Percentiles rank a stretch among this genome's conserved stretches.
Conservation (phyloP, 768 basidiomycete genomes). For the Pulveroboletus sp. region DNA sequence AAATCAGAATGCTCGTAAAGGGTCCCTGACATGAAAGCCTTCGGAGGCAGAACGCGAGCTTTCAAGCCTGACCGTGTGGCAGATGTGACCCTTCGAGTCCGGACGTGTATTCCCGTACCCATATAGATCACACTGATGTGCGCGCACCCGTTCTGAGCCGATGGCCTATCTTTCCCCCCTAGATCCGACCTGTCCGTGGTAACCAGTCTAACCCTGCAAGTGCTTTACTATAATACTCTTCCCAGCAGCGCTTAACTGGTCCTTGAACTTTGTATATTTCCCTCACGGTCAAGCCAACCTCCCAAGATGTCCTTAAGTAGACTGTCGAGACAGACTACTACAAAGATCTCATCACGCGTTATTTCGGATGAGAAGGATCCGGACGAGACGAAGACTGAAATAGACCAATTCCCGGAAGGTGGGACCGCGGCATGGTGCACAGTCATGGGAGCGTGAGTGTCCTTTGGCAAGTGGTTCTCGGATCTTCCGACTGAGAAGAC, state of each 20-base stretch:
- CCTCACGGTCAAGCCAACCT: neutral
- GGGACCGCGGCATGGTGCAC: conserved; percentile 25
- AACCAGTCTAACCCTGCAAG: too few species aligned
- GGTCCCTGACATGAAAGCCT: too few species aligned
- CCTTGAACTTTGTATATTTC: neutral
- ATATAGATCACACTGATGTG: neutral
- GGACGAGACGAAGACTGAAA: neutral
- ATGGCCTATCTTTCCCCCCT: neutral
- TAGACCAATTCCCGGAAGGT: conserved; percentile 27
- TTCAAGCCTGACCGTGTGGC: too few species aligned
- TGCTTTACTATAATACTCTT: neutral
- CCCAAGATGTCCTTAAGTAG: conserved; percentile 5
- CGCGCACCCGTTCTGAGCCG: neutral
- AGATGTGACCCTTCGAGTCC: neutral
- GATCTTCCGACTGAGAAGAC: neutral
- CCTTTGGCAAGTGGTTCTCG: neutral
- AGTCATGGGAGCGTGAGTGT: conserved; percentile 22
- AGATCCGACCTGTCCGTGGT: too few species aligned
- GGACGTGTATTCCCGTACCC: neutral
- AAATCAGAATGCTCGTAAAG: too few species aligned
- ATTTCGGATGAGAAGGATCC: neutral
- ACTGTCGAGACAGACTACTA: neutral
- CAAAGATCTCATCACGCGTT: neutral
- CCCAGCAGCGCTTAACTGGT: neutral
- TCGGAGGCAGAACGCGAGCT: too few species aligned